A percentile compares a stretch with the other conserved stretches of the same genome.
phyloP scores from a whole-genome alignment of 225 moss, liverwort and hornwort genomes.

The Takakia lepidozioides region DNA sequence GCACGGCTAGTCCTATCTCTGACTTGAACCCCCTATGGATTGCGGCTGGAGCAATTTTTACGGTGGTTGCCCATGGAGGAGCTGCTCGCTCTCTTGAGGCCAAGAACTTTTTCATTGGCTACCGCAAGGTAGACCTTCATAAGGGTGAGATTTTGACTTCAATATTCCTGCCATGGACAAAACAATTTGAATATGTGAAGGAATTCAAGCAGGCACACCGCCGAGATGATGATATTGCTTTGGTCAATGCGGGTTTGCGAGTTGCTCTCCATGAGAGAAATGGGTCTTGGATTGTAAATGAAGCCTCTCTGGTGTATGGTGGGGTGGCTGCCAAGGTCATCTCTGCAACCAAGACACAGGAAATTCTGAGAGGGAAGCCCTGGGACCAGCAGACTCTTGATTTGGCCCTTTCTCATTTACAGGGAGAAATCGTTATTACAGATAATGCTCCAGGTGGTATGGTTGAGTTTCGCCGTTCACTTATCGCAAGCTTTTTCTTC shows the following conservation, averaged over 20 bases:
- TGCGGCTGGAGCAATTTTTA: conserved; percentile 60
- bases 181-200: conserved; percentile 68
- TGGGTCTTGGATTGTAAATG: conserved; percentile 56
- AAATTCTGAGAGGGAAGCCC: conserved; percentile 59
- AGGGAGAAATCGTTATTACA: conserved; percentile 54
- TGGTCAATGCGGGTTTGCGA: conserved; percentile 87
- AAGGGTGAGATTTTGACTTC: conserved; percentile 55
- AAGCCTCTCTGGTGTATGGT: conserved; percentile 67
- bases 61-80: conserved; percentile 27
- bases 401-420: conserved; percentile 37
- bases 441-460: conserved; percentile 87
- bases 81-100: conserved; percentile 49
- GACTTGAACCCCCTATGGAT: conserved; percentile 97
- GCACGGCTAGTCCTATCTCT: conserved; percentile 95
- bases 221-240: conserved; percentile 96
- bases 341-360: conserved; percentile 49
- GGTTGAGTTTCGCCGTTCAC: conserved; percentile 83
- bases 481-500: conserved; percentile 81
- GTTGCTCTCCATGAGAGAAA: conserved; percentile 38
- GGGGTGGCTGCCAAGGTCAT: conserved; percentile 70
- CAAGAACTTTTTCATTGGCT: conserved; percentile 72
- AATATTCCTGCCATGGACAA: conserved; percentile 69
- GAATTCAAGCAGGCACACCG: conserved; percentile 96
- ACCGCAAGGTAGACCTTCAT: conserved; percentile 64
- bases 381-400: conserved; percentile 63